Percentiles rank a stretch among this genome's conserved stretches.
These are phyloP conservation scores for Trichoderma cornu-damae DNA, from an alignment of 2,329 filamentous ascomycete species.

Conservation along the genomic window DNA sequence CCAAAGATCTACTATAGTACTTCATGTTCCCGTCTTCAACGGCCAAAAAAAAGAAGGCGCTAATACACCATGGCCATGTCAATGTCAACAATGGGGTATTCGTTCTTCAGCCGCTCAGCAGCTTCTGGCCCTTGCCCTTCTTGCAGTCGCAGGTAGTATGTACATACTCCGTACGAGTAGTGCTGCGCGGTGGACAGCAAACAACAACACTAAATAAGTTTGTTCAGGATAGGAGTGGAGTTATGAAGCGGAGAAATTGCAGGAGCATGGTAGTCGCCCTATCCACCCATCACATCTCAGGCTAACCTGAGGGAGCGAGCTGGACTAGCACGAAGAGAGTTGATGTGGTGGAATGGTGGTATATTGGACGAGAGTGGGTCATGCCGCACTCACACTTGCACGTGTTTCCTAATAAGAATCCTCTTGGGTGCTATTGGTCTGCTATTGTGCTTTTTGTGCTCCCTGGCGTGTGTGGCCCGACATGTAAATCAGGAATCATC, in stretches of 20 bases:
- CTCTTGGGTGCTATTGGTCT: neutral
- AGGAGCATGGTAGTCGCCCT: constrained; percentile 14
- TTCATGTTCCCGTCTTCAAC: neutral
- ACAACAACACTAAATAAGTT: neutral
- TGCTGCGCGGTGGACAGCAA: neutral
- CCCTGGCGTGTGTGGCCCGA: neutral
- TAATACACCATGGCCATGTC: neutral
- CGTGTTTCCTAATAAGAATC: neutral
- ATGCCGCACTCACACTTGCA: neutral
- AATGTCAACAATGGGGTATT: neutral
- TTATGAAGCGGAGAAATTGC: constrained; percentile 14
- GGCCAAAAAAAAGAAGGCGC: neutral
- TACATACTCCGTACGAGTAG: too few species aligned
- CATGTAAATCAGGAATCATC: neutral
- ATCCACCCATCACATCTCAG: constrained; percentile 15
- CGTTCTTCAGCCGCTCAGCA: neutral
- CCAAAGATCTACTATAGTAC: neutral
- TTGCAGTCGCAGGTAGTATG: neutral
- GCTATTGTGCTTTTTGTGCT: neutral
- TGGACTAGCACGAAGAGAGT: constrained; percentile 8
- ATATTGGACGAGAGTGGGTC: neutral
- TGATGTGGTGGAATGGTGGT: constrained; percentile 1
- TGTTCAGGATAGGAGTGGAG: neutral
- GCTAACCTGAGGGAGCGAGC: constrained; percentile 9
- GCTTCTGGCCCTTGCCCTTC: neutral